Base-by-base conservation (phyloP, 176 grass and related monocot genomes). In the Hyparrhenia diplandra region DNA sequence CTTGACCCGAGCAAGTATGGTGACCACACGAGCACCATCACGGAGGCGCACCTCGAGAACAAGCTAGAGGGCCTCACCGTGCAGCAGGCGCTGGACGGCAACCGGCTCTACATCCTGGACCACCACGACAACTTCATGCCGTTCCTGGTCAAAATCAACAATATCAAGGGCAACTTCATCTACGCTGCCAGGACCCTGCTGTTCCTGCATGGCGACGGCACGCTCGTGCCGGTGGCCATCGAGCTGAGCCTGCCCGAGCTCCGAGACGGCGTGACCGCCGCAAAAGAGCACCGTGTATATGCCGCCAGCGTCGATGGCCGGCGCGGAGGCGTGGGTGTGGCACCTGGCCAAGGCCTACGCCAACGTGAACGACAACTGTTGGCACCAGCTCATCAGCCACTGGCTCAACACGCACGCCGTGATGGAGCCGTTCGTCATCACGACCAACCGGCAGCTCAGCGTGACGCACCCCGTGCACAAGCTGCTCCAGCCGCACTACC, bases 1-100 rank as follows among this genome's bases (percentile, higher is more conserved):
- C 92, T 95, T n/a, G 92, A 90, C 66, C 73, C 67, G 0, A 87
- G 37, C 65, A 60, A 83, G 76, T 95, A 74, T 21, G 82, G 82
- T 2, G 74, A 95, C 77, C 89, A 95, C 42, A 88, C 40, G 30
- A 92, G 89, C 84, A 88, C 43, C 13, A 90, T 95, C 61, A 83
- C 71, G 23, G 35, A 29, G 32, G 89, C 49, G 7, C 87, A 92
- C 28, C 55, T 95, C 13, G 73, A 58, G 32, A 70, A 55, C 7
- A 60, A 62, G 25, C 59, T 62, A 12, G 59, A 62, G 59, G 59
- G 59, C 59, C 59, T 62, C 62, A 64, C 62, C 27, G 62, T 64
- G 62, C 29, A 30, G 62, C 29, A 64, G 29, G 62, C 62, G 27
- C 29, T 32, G 13, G 29, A 64, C 5, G 13, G 14, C 62, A 64